Conservation (phyloP, 2,329 filamentous ascomycete genomes). For the Diaporthe sp. region DNA sequence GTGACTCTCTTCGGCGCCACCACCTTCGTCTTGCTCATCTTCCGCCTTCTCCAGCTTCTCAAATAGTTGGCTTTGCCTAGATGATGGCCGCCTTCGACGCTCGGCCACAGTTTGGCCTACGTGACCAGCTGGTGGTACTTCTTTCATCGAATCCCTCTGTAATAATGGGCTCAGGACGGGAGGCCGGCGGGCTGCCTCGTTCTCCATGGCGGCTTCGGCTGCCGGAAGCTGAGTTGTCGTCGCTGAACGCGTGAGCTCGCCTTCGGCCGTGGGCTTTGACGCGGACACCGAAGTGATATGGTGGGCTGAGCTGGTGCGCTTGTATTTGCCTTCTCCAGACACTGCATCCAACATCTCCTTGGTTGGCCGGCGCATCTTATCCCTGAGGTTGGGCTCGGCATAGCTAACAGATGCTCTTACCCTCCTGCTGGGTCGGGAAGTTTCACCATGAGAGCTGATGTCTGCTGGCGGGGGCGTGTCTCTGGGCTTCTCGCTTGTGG, state of each 20-base stretch:
- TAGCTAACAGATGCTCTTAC: constrained; percentile 81
- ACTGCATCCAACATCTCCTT: constrained; percentile 84
- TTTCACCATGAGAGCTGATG: constrained; percentile 68
- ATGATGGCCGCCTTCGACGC: constrained; percentile 58
- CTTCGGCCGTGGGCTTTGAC: constrained; percentile 54
- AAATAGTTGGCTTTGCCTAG: constrained; percentile 41
- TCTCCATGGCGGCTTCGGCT: constrained; percentile 46
- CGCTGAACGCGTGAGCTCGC: constrained; percentile 38
- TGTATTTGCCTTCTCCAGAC: constrained; percentile 71
- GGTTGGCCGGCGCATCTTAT: constrained; percentile 87
- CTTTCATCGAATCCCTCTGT: constrained; percentile 51
- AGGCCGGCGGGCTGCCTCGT: constrained; percentile 43
- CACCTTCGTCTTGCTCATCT: constrained; percentile 23
- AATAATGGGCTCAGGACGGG: constrained; percentile 58
- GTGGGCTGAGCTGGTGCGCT: constrained; percentile 47
- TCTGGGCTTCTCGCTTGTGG: constrained; percentile 52
- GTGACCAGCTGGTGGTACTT: constrained; percentile 48
- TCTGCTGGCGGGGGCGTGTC: constrained; percentile 74
- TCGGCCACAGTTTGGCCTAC: constrained; percentile 55
- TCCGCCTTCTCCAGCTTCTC: constrained; percentile 12
- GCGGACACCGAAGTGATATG: constrained; percentile 47
- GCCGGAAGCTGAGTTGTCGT: constrained; percentile 44
- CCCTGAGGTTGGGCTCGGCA: constrained; percentile 83
- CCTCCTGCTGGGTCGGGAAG: constrained; percentile 75
- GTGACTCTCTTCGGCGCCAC: constrained; percentile 2